phyloP scores from a whole-genome alignment of 164 flowering plant genomes.

The Vitis rupestris region DNA sequence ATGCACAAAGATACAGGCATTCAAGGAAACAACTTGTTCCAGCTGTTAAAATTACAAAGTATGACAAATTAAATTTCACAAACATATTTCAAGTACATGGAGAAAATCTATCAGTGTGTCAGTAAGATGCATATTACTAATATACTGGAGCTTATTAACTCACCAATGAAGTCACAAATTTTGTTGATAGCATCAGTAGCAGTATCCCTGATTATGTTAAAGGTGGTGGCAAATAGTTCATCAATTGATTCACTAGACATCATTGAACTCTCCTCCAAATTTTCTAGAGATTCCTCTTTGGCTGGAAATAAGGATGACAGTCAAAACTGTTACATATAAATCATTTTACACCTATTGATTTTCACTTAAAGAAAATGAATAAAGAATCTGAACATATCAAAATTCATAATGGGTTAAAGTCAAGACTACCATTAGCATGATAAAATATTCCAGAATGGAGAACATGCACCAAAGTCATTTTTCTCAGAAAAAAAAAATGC shows the following conservation, averaged over 20 bases:
- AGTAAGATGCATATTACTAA: neutral
- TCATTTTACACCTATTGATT: no score
- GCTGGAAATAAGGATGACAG: constrained; percentile 26
- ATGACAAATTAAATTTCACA: neutral
- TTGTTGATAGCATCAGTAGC: constrained; percentile 37
- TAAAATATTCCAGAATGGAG: no score
- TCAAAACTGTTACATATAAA: neutral
- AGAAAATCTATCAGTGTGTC: no score
- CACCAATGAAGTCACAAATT: constrained; percentile 66
- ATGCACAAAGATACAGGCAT: no score
- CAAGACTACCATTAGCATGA: no score
- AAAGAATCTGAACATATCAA: no score
- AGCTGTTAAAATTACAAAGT: no score
- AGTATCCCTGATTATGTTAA: constrained; percentile 47
- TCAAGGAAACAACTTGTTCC: no score
- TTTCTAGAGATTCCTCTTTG: constrained; percentile 23
- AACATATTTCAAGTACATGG: neutral
- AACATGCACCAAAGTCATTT: no score
- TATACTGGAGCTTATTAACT: constrained; percentile 17
- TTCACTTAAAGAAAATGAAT: no score
- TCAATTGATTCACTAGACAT: constrained; percentile 45
- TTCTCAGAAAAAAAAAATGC: no score
- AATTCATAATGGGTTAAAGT: no score
- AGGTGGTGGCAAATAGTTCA: constrained; percentile 52
- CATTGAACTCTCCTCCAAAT: constrained; percentile 20